phyloP scores from a whole-genome alignment of 2,329 filamentous ascomycete species.

The Westerdykella sp. region DNA sequence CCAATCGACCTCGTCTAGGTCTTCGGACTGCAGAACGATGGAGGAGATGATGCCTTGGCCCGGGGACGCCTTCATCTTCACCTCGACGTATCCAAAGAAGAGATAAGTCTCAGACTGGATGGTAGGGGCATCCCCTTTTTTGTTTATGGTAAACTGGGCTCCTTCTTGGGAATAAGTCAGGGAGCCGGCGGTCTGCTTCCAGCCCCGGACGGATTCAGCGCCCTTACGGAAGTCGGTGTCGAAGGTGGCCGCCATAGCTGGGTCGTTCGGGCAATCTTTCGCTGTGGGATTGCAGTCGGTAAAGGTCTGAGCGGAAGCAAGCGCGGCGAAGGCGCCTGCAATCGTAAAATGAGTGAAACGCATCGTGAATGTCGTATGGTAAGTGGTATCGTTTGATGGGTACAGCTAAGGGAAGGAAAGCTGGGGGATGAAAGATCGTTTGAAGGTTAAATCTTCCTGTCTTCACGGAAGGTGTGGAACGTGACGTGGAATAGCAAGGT shows the following conservation, averaged over 20 bases:
- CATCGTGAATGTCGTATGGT: slow-evolving; percentile 13
- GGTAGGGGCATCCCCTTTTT: slow-evolving; percentile 52
- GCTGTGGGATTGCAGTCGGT: slow-evolving; percentile 42
- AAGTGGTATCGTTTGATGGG: too few species aligned
- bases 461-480: too few species aligned
- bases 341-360: slow-evolving; percentile 23
- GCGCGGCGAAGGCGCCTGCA: slow-evolving; percentile 26
- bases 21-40: slow-evolving; percentile 76
- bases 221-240: slow-evolving; percentile 42
- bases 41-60: slow-evolving; percentile 73
- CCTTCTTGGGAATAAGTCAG: slow-evolving; percentile 43
- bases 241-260: slow-evolving; percentile 37
- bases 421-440: too few species aligned
- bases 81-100: slow-evolving; percentile 75
- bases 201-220: slow-evolving; percentile 31
- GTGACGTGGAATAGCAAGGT: too few species aligned
- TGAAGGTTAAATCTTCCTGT: too few species aligned
- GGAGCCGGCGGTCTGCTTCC: slow-evolving; percentile 35
- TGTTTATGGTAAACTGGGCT: slow-evolving; percentile 46
- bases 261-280: slow-evolving; percentile 41
- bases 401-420: too few species aligned
- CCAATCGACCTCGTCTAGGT: slow-evolving; percentile 83
- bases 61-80: slow-evolving; percentile 67
- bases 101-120: slow-evolving; percentile 76
- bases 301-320: slow-evolving; percentile 41